Evolutionary conservation across 2,329 filamentous ascomycete species (phyloP).

Genomic region (Aspergillus brasiliensis): DNA sequence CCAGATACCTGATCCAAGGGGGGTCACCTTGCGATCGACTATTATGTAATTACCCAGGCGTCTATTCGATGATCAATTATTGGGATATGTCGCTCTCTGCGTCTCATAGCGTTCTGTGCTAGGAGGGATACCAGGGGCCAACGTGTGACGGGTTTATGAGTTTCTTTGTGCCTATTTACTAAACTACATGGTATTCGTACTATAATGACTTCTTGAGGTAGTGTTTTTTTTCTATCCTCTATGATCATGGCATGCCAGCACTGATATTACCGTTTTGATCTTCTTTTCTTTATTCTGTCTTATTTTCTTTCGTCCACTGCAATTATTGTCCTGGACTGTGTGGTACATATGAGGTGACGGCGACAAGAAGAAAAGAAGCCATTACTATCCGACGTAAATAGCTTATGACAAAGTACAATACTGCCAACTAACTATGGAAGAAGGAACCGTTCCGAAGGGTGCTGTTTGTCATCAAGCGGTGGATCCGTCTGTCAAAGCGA

Average conservation of each 20-base stretch:
- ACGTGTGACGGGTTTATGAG: conserved; percentile 18
- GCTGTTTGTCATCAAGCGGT: not conserved
- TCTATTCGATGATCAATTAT: not conserved
- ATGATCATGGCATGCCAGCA: not conserved
- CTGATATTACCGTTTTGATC: not conserved
- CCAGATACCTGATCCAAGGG: not conserved
- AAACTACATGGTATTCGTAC: conserved; percentile 1
- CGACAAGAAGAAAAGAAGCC: not conserved
- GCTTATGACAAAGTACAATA: not conserved
- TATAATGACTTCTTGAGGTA: conserved; percentile 13
- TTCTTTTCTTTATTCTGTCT: not conserved
- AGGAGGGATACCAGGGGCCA: conserved; percentile 3
- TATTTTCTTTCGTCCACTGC: not conserved
- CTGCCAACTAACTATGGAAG: not conserved
- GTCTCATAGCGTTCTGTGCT: not conserved
- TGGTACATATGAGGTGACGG: not conserved
- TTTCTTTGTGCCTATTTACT: conserved; percentile 12
- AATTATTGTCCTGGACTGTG: not conserved
- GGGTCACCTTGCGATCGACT: conserved; percentile 1
- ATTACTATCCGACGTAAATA: not conserved
- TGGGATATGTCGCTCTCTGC: conserved; percentile 5
- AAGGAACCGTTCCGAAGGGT: not conserved
- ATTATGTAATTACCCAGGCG: conserved; percentile 6
- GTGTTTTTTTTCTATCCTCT: not conserved
- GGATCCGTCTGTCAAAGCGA: not conserved